Evolutionary conservation across 768 basidiomycete species (phyloP), one percentile per base, ranked within the genome.

Genomic region (Cystobasidium ongulense): DNA sequence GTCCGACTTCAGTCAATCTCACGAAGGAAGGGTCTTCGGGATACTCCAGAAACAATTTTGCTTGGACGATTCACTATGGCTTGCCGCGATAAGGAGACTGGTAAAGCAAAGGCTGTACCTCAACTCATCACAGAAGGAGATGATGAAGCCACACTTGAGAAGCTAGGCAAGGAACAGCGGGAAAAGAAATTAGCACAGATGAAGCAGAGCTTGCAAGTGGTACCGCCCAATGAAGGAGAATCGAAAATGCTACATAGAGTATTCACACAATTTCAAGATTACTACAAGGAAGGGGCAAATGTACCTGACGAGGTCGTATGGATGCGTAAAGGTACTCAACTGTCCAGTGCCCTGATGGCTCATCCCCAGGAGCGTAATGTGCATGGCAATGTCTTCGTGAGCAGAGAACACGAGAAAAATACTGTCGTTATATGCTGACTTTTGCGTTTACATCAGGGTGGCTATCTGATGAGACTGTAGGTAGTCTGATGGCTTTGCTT

Each of bases 41-140:
- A 72, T 8, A 66, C 74, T 4, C 38, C 73, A 35, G 35, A 43
- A 29, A 79, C 78, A 25, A 75, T 78, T 64, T 39, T 79, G 13
- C 31, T 77, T 29, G 78, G 77, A 0, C 66, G 78, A 1, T 79
- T 79, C 71, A 75, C 77, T 4, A 79, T 79, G 78, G 78, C 77
- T 3, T 77, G 77, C 23, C 68, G 78, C 0, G 52, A 54, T 53
- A 25, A 31, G 13, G 39, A 59, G 13, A 74, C 73, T 7, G 78
- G 78, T 8, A 76, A 75, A 23, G 76, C 78, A 59, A 57, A 64
- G 35, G 1, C 41, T 11, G 74, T 78, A 0, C 71, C 78, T 1
- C 10, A 75, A 59, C 54, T 79, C 1, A n/a, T 61, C 33, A 76
- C 76, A 11, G 74, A 75, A 3, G 74, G 75, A 0, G 61, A 53